Conservation (phyloP, 2,329 filamentous ascomycete genomes). For the Coniella vitis region DNA sequence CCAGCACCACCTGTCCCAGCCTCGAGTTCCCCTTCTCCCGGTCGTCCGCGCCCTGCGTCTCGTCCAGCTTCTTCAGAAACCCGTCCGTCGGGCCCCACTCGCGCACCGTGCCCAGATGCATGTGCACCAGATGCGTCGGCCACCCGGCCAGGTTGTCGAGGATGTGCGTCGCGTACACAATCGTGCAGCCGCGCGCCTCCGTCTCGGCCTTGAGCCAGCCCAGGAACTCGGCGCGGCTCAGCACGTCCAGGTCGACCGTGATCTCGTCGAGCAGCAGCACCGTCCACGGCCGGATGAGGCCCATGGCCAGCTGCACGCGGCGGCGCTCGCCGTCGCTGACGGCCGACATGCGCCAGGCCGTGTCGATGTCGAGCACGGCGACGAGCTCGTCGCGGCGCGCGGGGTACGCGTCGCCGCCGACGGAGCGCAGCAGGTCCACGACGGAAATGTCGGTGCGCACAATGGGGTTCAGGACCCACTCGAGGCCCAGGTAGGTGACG, state of each 20-base stretch:
- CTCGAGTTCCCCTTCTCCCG: constrained; percentile 61
- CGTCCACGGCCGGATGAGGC: constrained; percentile 82
- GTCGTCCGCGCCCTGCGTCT: constrained; percentile 36
- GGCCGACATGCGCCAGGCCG: constrained; percentile 89
- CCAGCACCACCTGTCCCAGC: constrained; percentile 79
- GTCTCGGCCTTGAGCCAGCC: constrained; percentile 83
- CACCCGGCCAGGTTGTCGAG: constrained; percentile 89
- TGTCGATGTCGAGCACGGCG: constrained; percentile 82
- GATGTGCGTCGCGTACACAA: constrained; percentile 97
- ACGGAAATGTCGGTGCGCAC: constrained; percentile 94
- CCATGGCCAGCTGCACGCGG: constrained; percentile 94
- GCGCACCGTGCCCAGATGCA: constrained; percentile 83
- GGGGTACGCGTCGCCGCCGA: constrained; percentile 80
- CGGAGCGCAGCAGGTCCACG: constrained; percentile 71
- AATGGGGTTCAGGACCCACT: constrained; percentile 97
- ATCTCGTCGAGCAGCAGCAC: constrained; percentile 92
- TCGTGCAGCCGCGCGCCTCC: constrained; percentile 71
- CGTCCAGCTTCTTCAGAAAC: constrained; percentile 54
- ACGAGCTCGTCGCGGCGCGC: constrained; percentile 82
- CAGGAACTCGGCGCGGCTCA: constrained; percentile 79
- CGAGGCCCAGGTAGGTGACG: constrained; percentile 92
- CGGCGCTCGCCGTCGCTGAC: constrained; percentile 89
- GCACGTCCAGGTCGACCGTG: constrained; percentile 89
- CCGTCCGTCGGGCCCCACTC: constrained; percentile 72
- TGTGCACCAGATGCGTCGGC: constrained; percentile 94